These are phyloP conservation scores for Yamadazyma atlantica DNA, from an alignment of 1,139 yeast species.

Conservation along the genomic window DNA sequence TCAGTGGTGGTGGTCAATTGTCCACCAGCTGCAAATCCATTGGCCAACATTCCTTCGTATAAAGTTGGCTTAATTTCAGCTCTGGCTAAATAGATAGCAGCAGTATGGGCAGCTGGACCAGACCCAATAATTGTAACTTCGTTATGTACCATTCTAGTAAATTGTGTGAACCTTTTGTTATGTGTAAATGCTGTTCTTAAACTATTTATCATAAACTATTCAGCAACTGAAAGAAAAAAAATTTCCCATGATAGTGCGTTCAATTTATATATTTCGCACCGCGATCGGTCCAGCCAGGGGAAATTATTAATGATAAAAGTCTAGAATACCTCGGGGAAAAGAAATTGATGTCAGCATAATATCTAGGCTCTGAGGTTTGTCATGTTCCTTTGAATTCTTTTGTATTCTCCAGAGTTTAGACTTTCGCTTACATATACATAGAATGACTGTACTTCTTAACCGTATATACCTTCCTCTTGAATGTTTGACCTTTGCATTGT, in stretches of 20 bases:
- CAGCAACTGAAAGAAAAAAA: background rate
- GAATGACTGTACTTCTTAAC: no score
- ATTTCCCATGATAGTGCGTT: constrained; percentile 1
- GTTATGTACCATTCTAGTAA: constrained; percentile 71
- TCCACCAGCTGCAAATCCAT: constrained; percentile 98
- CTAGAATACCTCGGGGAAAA: constrained; percentile 1
- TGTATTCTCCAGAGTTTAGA: no score
- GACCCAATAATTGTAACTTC: constrained; percentile 93
- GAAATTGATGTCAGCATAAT: background rate
- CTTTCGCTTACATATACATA: no score
- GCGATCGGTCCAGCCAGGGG: background rate
- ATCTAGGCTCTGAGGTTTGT: background rate
- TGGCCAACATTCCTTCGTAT: constrained; percentile 96
- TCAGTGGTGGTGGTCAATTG: constrained; percentile 98
- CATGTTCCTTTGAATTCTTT: no score
- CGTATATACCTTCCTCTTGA: no score
- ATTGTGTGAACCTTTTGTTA: background rate
- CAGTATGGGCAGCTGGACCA: constrained; percentile 99
- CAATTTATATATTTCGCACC: background rate
- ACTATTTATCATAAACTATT: background rate
- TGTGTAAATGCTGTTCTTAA: constrained; percentile 1
- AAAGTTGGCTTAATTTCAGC: constrained; percentile 93
- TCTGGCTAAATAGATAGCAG: constrained; percentile 93
- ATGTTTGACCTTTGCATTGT: no score
- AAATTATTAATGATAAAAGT: constrained; percentile 3